Evolutionary conservation across 2,329 filamentous ascomycete species (phyloP).

Genomic region (Lithohypha guttulata): DNA sequence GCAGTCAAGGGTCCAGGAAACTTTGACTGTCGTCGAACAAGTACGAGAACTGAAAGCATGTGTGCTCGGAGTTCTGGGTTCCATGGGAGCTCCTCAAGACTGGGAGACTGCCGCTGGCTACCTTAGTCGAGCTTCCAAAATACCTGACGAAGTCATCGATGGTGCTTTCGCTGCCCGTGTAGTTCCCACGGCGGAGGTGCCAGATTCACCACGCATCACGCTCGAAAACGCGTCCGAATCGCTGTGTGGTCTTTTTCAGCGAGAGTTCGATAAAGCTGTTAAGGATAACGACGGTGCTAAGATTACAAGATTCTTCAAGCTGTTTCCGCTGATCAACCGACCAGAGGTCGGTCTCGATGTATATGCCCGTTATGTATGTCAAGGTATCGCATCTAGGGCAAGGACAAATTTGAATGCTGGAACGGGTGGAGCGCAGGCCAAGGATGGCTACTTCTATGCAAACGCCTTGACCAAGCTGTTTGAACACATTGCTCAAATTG

Average conservation of each 20-base stretch:
- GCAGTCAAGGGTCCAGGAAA: constrained; percentile 82
- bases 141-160: constrained; percentile 68
- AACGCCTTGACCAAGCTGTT: constrained; percentile 85
- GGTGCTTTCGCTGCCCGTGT: constrained; percentile 83
- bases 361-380: constrained; percentile 91
- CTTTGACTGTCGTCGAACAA: constrained; percentile 84
- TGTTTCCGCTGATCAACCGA: constrained; percentile 87
- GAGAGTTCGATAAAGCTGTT: constrained; percentile 90
- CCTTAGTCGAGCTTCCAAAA: constrained; percentile 67
- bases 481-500: constrained; percentile 93
- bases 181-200: constrained; percentile 90
- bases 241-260: constrained; percentile 76
- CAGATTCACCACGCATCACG: constrained; percentile 78
- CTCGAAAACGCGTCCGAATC: constrained; percentile 80
- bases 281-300: constrained; percentile 75
- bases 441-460: constrained; percentile 82
- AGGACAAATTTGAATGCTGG: constrained; percentile 67
- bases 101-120: constrained; percentile 96
- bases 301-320: constrained; percentile 93
- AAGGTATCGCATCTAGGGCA: constrained; percentile 78
- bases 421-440: constrained; percentile 47
- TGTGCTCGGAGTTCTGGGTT: constrained; percentile 84
- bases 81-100: constrained; percentile 95
- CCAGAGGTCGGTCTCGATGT: constrained; percentile 85
- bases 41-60: constrained; percentile 95